Evolutionary conservation across 2,329 filamentous ascomycete species (phyloP).

Genomic region (Trichoderma semiorbis): DNA sequence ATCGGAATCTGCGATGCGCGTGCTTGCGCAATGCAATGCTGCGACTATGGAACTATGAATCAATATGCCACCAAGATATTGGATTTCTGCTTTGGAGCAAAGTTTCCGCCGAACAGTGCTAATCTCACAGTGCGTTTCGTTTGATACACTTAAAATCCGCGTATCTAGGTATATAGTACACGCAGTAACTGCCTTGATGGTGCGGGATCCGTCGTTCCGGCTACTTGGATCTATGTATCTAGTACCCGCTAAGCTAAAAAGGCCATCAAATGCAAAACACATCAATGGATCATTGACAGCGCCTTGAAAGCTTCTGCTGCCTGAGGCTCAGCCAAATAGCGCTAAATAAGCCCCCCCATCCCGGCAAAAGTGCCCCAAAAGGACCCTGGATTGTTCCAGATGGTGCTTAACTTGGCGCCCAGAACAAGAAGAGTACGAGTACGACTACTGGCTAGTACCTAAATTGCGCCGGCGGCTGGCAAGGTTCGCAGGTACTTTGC

Average conservation of each 20-base stretch:
- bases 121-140: background rate
- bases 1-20: background rate
- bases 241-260: background rate
- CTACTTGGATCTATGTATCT: background rate
- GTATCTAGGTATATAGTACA: background rate
- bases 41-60: background rate
- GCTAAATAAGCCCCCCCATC: background rate
- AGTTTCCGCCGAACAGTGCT: background rate
- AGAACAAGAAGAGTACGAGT: background rate
- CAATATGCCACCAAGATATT: background rate
- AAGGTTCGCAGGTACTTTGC: background rate
- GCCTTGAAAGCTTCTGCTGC: background rate
- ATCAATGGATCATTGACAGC: background rate
- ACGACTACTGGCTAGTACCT: background rate
- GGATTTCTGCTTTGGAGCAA: slow-evolving; percentile 6
- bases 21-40: slow-evolving; percentile 7
- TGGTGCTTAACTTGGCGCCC: background rate
- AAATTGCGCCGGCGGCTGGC: background rate
- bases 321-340: background rate
- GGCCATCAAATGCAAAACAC: slow-evolving; percentile 4
- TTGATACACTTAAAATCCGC: background rate
- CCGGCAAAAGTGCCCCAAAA: slow-evolving; percentile 1
- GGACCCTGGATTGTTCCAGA: slow-evolving; percentile 16
- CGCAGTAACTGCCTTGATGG: accelerated
- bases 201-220: background rate